A percentile compares a stretch with the other conserved stretches of the same genome.
phyloP scores from a whole-genome alignment of 306 rosid genomes.

The Mucuna pruriens region DNA sequence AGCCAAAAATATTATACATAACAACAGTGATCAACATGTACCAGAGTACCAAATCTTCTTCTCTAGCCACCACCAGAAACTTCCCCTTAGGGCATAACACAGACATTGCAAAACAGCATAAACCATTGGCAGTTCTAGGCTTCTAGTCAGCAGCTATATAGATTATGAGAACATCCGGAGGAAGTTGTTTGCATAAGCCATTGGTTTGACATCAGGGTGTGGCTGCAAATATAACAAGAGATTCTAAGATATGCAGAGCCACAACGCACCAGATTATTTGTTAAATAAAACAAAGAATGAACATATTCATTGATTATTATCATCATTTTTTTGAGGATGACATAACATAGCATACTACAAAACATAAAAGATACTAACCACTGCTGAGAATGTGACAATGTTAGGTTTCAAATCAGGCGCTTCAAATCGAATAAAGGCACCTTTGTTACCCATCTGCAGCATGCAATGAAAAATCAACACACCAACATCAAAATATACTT shows the following conservation, averaged over 20 bases:
- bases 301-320: background rate
- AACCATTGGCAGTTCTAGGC: constrained; percentile 42
- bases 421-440: constrained; percentile 96
- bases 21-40: constrained; percentile 42
- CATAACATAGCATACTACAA: background rate
- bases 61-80: constrained; percentile 26
- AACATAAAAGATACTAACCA: constrained; percentile 64
- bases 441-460: constrained; percentile 98
- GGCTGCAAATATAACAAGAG: constrained; percentile 63
- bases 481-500: background rate
- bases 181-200: constrained; percentile 99
- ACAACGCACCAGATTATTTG: background rate
- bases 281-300: background rate
- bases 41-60: constrained; percentile 30
- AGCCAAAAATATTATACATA: constrained; percentile 44
- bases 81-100: constrained; percentile 40
- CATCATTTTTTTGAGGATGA: background rate
- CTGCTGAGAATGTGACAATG: constrained; percentile 87
- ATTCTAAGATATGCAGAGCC: background rate
- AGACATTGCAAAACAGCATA: constrained; percentile 32
- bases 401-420: constrained; percentile 90
- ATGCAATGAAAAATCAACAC: constrained; percentile 31
- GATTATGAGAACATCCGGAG: constrained; percentile 72
- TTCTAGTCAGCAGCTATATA: constrained; percentile 37
- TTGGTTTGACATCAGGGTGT: constrained; percentile 97